Evolutionary conservation across 257 asterid species (phyloP).

Genomic region (Asclepias syriaca): DNA sequence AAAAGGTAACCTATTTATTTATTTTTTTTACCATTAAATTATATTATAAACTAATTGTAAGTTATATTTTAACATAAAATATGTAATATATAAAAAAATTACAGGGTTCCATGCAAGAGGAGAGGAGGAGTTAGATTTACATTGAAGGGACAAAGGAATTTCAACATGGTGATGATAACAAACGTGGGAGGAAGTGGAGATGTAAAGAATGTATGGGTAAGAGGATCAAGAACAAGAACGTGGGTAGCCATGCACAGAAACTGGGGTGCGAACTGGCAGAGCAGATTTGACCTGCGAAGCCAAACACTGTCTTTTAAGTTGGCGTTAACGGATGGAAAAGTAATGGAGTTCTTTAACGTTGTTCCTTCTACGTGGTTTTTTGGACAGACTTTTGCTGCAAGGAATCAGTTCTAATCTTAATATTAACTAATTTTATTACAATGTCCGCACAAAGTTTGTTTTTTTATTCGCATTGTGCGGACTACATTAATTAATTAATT

Average conservation of each 20-base stretch:
- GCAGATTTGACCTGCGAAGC: constrained; percentile 36
- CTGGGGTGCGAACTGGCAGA: constrained; percentile 80
- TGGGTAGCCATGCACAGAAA: constrained; percentile 56
- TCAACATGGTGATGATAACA: constrained; percentile 58
- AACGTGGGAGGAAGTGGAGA: constrained; percentile 75
- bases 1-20: constrained; percentile 29
- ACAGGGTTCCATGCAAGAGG: constrained; percentile 61
- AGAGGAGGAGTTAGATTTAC: constrained; percentile 69
- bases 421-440: not conserved
- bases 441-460: not conserved
- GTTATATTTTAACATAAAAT: no score
- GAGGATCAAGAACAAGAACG: constrained; percentile 40
- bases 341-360: constrained; percentile 33
- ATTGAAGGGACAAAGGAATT: constrained; percentile 53
- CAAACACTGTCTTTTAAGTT: constrained; percentile 55
- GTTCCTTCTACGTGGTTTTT: constrained; percentile 62
- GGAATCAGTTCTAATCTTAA: not conserved
- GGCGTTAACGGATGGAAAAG: constrained; percentile 36
- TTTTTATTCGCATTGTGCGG: not conserved
- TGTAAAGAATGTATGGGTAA: constrained; percentile 41
- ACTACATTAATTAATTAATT: not conserved
- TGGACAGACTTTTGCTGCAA: constrained; percentile 61
- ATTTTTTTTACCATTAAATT: no score
- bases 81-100: no score
- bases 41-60: no score